phyloP scores from a whole-genome alignment of 371 early-diverging fungal genomes.

The Phascolomyces articulosus region DNA sequence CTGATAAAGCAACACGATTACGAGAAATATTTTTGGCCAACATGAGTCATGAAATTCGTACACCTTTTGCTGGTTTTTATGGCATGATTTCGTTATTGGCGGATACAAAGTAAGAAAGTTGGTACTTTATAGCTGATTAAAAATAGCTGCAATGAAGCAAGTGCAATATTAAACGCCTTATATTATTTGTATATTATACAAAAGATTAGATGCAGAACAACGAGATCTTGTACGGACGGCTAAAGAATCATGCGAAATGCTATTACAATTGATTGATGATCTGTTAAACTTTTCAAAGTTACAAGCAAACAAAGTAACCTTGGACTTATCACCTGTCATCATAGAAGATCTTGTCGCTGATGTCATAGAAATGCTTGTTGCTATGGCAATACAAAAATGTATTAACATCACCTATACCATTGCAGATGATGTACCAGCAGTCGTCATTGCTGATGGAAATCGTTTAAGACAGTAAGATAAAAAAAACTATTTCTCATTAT shows the following conservation, averaged over 20 bases:
- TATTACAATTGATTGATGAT: constrained; percentile 65
- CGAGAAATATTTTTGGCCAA: constrained; percentile 61
- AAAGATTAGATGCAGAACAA: constrained; percentile 52
- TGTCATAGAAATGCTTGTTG: constrained; percentile 57
- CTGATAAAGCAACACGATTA: constrained; percentile 40
- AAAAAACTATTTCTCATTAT: too few species aligned
- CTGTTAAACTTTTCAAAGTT: constrained; percentile 66
- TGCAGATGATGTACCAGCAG: constrained; percentile 36
- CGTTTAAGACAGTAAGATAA: constrained; percentile 41
- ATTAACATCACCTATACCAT: constrained; percentile 51
- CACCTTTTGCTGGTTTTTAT: constrained; percentile 61
- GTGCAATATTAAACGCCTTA: too few species aligned
- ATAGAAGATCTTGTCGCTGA: constrained; percentile 60
- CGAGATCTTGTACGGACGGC: constrained; percentile 62
- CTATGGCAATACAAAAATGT: constrained; percentile 54
- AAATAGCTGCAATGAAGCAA: too few species aligned
- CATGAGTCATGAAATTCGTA: constrained; percentile 59
- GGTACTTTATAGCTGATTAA: too few species aligned
- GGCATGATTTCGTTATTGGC: constrained; percentile 61
- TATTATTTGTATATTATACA: too few species aligned
- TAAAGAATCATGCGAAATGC: constrained; percentile 61
- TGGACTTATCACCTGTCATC: constrained; percentile 54
- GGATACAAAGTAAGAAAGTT: constrained; percentile 42
- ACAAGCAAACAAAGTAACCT: constrained; percentile 61
- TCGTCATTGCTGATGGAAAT: constrained; percentile 56